phyloP scores from a whole-genome alignment of 129 eudicot genomes.

The Pittosporum tobira region DNA sequence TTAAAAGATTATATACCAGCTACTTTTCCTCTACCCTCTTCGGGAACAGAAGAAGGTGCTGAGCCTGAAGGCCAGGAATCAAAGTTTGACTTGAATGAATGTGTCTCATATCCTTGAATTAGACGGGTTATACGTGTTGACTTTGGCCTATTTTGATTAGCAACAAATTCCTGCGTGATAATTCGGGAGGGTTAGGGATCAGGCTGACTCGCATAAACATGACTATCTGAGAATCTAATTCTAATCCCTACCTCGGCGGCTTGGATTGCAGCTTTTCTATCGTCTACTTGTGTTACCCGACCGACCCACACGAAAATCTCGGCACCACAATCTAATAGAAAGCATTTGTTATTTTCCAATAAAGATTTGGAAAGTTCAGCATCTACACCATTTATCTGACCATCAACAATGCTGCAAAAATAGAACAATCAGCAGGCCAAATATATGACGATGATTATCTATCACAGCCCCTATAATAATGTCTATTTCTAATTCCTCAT shows the following conservation, averaged over 20 bases:
- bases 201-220: neutral
- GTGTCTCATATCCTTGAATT: slow-evolving; percentile 95
- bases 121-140: slow-evolving; percentile 80
- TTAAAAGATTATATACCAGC: slow-evolving; percentile 46
- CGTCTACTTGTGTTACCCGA: slow-evolving; percentile 92
- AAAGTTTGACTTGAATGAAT: slow-evolving; percentile 89
- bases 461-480: neutral
- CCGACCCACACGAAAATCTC: slow-evolving; percentile 97
- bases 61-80: slow-evolving; percentile 99
- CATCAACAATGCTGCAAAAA: slow-evolving; percentile 64
- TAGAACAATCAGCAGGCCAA: slow-evolving; percentile 8
- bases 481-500: neutral
- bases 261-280: slow-evolving; percentile 80
- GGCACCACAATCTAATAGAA: slow-evolving; percentile 87
- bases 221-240: neutral
- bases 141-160: slow-evolving; percentile 84
- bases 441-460: neutral
- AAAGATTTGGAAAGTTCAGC: slow-evolving; percentile 85
- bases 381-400: slow-evolving; percentile 56
- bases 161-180: slow-evolving; percentile 56
- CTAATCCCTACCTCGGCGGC: slow-evolving; percentile 66
- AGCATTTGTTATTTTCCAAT: slow-evolving; percentile 85
- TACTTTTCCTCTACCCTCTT: slow-evolving; percentile 92
- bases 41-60: slow-evolving; percentile 71
- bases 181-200: slow-evolving; percentile 5